phyloP scores from a whole-genome alignment of 1,139 yeast species.

The Lodderomyces oxycetoniae region DNA sequence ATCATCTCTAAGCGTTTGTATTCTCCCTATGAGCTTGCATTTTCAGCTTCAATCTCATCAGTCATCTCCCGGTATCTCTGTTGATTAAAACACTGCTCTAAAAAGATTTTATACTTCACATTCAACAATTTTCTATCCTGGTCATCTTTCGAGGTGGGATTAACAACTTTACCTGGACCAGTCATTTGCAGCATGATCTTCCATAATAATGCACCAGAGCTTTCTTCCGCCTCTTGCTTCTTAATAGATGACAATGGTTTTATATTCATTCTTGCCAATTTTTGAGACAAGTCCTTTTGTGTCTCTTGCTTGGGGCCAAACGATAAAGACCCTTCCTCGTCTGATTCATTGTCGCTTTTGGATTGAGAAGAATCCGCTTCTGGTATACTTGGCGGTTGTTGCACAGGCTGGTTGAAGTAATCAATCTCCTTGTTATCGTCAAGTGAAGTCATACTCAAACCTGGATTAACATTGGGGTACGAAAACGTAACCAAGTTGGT shows the following conservation, averaged over 20 bases:
- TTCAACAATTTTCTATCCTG: slow-evolving; percentile 68
- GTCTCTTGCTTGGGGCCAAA: slow-evolving; percentile 55
- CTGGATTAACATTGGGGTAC: slow-evolving; percentile 33
- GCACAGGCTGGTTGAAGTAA: slow-evolving; percentile 39
- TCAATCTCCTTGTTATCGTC: slow-evolving; percentile 44
- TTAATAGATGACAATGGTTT: slow-evolving; percentile 31
- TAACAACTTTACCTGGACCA: slow-evolving; percentile 74
- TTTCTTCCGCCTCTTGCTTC: slow-evolving; percentile 1
- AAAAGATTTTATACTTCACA: slow-evolving; percentile 77
- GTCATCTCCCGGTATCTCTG: slow-evolving; percentile 68
- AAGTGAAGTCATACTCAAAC: slow-evolving; percentile 17
- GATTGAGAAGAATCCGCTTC: slow-evolving; percentile 14
- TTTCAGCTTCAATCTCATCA: slow-evolving; percentile 48
- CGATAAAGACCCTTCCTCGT: slow-evolving; percentile 48
- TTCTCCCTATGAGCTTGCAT: slow-evolving; percentile 12
- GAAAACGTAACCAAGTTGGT: slow-evolving; percentile 55
- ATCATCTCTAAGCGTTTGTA: slow-evolving; percentile 3
- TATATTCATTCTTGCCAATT: slow-evolving; percentile 32
- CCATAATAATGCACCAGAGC: slow-evolving; percentile 64
- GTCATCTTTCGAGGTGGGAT: slow-evolving; percentile 53
- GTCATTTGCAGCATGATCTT: slow-evolving; percentile 78
- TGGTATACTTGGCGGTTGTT: slow-evolving; percentile 2
- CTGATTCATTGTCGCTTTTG: slow-evolving; percentile 20
- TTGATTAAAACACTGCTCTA: slow-evolving; percentile 83
- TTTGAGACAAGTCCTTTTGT: slow-evolving; percentile 45